A percentile compares a stretch with the other conserved stretches of the same genome.
These are phyloP conservation scores for Mimosa bimucronata DNA, from an alignment of 306 rosid species.

Conservation along the genomic window DNA sequence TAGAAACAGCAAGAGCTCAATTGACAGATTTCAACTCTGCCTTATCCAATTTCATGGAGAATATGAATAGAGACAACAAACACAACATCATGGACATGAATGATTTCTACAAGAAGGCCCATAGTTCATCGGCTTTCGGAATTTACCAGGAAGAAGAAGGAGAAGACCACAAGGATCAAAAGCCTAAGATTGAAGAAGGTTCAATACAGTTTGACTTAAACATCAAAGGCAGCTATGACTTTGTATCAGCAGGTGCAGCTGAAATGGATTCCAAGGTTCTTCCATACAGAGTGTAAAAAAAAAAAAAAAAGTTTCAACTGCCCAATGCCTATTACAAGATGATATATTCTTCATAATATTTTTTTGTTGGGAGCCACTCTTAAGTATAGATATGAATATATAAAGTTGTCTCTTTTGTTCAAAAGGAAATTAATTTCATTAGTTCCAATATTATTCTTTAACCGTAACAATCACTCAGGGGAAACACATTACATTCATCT, in stretches of 20 bases:
- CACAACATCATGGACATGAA: slow-evolving; percentile 43
- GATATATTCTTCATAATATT: slow-evolving; percentile 16
- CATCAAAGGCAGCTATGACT: slow-evolving; percentile 65
- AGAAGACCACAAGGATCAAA: slow-evolving; percentile 49
- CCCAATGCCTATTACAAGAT: slow-evolving; percentile 10
- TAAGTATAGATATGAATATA: background rate
- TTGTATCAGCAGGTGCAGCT: slow-evolving; percentile 56
- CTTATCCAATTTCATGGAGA: slow-evolving; percentile 72
- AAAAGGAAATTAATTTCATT: background rate
- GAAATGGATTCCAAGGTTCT: slow-evolving; percentile 61
- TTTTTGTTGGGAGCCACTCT: background rate
- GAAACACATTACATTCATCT: background rate
- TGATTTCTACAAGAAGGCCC: slow-evolving; percentile 36
- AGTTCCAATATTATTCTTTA: background rate
- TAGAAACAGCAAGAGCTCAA: slow-evolving; percentile 67
- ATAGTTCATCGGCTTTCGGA: background rate
- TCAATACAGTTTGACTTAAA: slow-evolving; percentile 75
- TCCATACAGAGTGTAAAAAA: slow-evolving; percentile 50
- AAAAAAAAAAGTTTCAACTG: slow-evolving; percentile 16
- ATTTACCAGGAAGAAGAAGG: slow-evolving; percentile 42
- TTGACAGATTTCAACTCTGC: slow-evolving; percentile 70
- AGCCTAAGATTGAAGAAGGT: slow-evolving; percentile 47
- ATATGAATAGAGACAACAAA: slow-evolving; percentile 60
- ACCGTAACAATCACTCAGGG: background rate
- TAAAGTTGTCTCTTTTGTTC: background rate